Evolutionary conservation across 495 filamentous ascomycete genomes (phyloP).

Genomic region (Xylaria longipes): DNA sequence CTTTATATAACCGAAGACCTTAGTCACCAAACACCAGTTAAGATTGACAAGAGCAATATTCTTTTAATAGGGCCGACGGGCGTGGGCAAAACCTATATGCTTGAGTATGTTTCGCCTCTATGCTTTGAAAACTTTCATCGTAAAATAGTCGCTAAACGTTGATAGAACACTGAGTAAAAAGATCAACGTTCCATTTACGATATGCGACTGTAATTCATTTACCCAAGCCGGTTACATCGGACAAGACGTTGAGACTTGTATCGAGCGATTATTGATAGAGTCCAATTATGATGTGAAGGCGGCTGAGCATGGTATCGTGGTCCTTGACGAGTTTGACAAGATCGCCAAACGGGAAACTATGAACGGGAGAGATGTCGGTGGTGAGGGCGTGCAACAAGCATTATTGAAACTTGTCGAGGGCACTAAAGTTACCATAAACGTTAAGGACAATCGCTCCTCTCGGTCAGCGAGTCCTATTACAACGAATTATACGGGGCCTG

Average conservation of each 20-base stretch:
- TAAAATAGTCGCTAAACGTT: conserved; percentile 24
- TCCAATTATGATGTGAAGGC: conserved; percentile 87
- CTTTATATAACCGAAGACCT: conserved; percentile 52
- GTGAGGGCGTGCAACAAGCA: conserved; percentile 95
- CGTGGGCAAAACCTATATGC: conserved; percentile 96
- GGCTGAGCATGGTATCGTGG: conserved; percentile 91
- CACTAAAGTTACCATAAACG: conserved; percentile 86
- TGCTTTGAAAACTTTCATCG: not conserved
- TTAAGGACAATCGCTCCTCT: conserved; percentile 74
- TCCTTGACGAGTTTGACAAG: conserved; percentile 96
- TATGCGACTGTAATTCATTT: conserved; percentile 96
- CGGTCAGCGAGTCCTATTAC: conserved; percentile 54
- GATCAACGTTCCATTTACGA: conserved; percentile 93
- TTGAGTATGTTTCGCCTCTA: conserved; percentile 58
- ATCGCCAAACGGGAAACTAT: conserved; percentile 68
- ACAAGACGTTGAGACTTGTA: conserved; percentile 91
- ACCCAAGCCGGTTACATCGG: conserved; percentile 98
- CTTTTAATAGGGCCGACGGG: conserved; percentile 91
- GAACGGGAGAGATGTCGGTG: conserved; percentile 78
- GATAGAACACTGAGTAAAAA: conserved; percentile 57
- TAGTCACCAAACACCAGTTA: conserved; percentile 64
- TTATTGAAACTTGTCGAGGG: conserved; percentile 96
- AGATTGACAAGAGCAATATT: conserved; percentile 96
- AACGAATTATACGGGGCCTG: conserved; percentile 44
- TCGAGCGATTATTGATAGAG: conserved; percentile 86